Evolutionary conservation across 257 asterid genomes (phyloP).

Genomic region (Ilex asprella): DNA sequence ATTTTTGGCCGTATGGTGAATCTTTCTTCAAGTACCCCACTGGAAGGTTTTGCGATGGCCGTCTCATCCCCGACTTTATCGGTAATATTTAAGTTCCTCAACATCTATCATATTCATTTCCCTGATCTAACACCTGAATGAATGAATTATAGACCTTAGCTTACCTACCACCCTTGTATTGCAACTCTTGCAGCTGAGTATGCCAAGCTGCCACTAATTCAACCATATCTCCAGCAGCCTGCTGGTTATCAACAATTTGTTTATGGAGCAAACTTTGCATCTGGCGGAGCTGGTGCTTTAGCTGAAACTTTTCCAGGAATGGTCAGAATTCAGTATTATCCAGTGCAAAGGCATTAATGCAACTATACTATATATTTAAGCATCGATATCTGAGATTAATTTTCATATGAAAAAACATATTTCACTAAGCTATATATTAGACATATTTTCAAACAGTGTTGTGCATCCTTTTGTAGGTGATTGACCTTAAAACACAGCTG

Average conservation of each 20-base stretch:
- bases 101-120: too few species aligned
- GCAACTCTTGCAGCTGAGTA: too few species aligned
- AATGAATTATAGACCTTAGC: too few species aligned
- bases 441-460: too few species aligned
- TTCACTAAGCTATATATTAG: too few species aligned
- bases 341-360: too few species aligned
- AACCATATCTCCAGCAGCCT: too few species aligned
- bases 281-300: background rate
- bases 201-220: too few species aligned
- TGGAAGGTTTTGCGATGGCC: background rate
- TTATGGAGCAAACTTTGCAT: background rate
- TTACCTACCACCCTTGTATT: too few species aligned
- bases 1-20: background rate
- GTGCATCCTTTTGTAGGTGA: conserved; percentile 10
- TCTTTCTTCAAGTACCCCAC: background rate
- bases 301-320: background rate
- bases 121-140: conserved; percentile 13
- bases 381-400: too few species aligned
- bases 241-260: background rate
- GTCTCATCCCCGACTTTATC: background rate
- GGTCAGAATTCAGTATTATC: background rate
- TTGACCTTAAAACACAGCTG: conserved; percentile 20
- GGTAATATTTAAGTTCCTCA: background rate
- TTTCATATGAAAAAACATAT: too few species aligned
- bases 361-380: too few species aligned